Evolutionary conservation across 2,329 filamentous ascomycete genomes (phyloP).

Genomic region (Fusarium nurragi): DNA sequence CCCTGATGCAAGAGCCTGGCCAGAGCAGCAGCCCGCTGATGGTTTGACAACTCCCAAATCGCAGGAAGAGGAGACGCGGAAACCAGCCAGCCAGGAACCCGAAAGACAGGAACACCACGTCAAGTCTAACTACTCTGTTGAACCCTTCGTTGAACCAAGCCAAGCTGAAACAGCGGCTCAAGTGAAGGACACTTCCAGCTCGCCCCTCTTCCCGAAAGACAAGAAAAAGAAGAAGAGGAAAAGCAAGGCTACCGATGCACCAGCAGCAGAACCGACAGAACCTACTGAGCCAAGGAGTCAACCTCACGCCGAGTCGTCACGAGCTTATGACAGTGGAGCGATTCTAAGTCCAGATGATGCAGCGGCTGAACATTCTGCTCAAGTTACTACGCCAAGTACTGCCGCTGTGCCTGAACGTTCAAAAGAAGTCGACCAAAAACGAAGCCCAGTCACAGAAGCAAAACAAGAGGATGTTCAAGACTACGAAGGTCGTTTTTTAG

Average conservation of each 20-base stretch:
- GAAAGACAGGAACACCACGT: background rate
- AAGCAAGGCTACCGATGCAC: conserved; percentile 13
- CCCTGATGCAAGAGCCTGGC: background rate
- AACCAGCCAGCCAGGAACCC: background rate
- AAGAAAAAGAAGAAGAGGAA: conserved; percentile 36
- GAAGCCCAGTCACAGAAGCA: background rate
- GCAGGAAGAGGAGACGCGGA: background rate
- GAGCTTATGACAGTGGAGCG: background rate
- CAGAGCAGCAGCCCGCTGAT: background rate
- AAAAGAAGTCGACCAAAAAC: background rate
- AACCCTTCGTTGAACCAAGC: background rate
- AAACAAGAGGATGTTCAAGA: background rate
- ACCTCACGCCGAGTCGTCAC: background rate
- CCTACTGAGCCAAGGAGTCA: background rate
- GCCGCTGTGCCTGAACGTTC: background rate
- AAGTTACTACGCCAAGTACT: background rate
- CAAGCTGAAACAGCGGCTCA: conserved; percentile 1
- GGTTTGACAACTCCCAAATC: background rate
- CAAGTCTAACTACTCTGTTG: background rate
- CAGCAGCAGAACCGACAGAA: background rate
- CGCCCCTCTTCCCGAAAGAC: conserved; percentile 32
- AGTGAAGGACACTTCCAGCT: conserved; percentile 18
- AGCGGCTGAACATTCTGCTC: background rate
- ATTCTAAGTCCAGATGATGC: background rate
- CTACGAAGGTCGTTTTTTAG: background rate